Evolutionary conservation across 2,329 filamentous ascomycete species (phyloP).

Genomic region (Fusarium mexicanum): DNA sequence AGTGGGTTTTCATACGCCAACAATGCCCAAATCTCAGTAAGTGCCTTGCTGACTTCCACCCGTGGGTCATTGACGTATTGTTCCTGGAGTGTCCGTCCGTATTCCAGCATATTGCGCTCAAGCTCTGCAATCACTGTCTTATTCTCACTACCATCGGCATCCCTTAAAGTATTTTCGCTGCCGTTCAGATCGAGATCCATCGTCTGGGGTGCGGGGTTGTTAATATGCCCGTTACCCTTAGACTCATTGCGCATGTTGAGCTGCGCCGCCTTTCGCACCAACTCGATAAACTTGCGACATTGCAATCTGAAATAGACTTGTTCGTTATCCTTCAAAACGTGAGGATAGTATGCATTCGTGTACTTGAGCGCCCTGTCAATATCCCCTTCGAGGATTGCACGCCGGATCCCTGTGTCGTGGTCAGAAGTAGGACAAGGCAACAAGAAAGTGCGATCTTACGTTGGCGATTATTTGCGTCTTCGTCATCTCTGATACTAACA

Average conservation of each 20-base stretch:
- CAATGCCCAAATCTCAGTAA: constrained; percentile 87
- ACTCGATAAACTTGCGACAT: constrained; percentile 94
- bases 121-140: constrained; percentile 56
- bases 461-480: constrained; percentile 87
- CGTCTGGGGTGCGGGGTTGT: constrained; percentile 54
- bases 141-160: constrained; percentile 59
- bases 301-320: constrained; percentile 88
- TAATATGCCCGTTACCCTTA: constrained; percentile 56
- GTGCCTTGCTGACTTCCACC: constrained; percentile 74
- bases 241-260: constrained; percentile 60
- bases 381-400: constrained; percentile 88
- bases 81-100: constrained; percentile 79
- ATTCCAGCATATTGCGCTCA: constrained; percentile 76
- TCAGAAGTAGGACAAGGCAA: constrained; percentile 24
- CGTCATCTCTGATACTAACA: constrained; percentile 79
- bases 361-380: constrained; percentile 89
- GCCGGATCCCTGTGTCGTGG: constrained; percentile 75
- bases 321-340: constrained; percentile 81
- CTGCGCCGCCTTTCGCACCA: constrained; percentile 82
- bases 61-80: constrained; percentile 80
- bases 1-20: constrained; percentile 87
- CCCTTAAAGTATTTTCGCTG: constrained; percentile 52
- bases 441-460: constrained; percentile 61
- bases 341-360: constrained; percentile 80
- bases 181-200: constrained; percentile 67